Evolutionary conservation across 257 asterid genomes (phyloP).

Genomic region (Plantago ovata): DNA sequence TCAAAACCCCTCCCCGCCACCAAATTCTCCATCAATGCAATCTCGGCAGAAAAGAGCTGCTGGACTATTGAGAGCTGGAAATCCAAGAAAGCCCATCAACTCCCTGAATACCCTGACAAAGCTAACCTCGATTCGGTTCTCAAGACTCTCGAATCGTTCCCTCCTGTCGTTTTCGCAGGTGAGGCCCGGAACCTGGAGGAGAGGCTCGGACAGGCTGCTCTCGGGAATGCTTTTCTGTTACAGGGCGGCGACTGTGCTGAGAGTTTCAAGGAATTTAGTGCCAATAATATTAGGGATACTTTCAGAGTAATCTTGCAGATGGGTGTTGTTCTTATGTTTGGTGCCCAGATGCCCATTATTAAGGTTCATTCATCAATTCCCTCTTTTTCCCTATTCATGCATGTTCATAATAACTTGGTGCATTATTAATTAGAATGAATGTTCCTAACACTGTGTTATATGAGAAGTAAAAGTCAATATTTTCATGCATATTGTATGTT

Average conservation of each 20-base stretch:
- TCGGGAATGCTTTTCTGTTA: conserved; percentile 64
- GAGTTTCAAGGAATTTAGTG: conserved; percentile 79
- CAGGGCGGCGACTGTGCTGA: conserved; percentile 92
- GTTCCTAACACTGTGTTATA: no score
- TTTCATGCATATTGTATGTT: no score
- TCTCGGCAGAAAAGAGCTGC: conserved; percentile 21
- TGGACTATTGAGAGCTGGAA: conserved; percentile 79
- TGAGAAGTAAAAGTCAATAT: no score
- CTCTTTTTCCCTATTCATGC: background rate
- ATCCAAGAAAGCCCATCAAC: conserved; percentile 55
- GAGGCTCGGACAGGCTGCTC: conserved; percentile 64
- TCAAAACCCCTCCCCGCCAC: conserved; percentile 47
- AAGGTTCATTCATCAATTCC: conserved; percentile 35
- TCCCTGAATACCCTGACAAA: conserved; percentile 61
- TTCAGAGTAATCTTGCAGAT: conserved; percentile 81
- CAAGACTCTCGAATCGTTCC: conserved; percentile 60
- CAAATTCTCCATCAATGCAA: conserved; percentile 37
- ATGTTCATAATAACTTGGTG: background rate
- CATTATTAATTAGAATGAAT: no score
- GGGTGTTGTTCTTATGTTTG: conserved; percentile 86
- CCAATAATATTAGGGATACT: conserved; percentile 75
- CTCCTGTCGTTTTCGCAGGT: conserved; percentile 80
- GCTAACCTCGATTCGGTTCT: conserved; percentile 46
- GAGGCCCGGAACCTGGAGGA: conserved; percentile 80
- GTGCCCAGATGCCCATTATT: conserved; percentile 77